Conservation (phyloP, 176 grass and related monocot species). For the Carex parvula region DNA sequence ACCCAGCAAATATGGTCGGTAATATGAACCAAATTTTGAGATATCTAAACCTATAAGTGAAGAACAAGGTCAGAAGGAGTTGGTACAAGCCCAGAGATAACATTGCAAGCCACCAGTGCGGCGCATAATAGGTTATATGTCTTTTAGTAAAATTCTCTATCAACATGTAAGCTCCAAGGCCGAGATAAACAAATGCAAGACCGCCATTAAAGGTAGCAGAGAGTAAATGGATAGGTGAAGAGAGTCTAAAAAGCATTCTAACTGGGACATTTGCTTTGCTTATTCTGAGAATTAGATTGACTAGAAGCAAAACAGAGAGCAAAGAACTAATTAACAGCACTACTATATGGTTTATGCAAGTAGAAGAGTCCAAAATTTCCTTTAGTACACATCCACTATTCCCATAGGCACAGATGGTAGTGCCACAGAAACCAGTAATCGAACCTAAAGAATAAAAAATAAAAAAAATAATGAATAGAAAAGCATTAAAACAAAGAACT, state of each 20-base stretch:
- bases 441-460: conserved; percentile 38
- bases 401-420: conserved; percentile 34
- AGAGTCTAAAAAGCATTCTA: conserved; percentile 19
- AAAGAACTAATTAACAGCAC: not conserved
- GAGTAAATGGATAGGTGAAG: conserved; percentile 24
- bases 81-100: conserved; percentile 44
- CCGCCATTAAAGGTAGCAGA: conserved; percentile 30
- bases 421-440: conserved; percentile 42
- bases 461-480: not conserved
- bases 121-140: conserved; percentile 3
- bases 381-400: conserved; percentile 26
- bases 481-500: not conserved
- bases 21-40: conserved; percentile 38
- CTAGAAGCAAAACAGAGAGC: conserved; percentile 25
- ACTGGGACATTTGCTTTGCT: conserved; percentile 1
- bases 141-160: conserved; percentile 20
- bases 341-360: conserved; percentile 64
- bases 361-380: conserved; percentile 45
- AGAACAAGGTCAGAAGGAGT: conserved; percentile 29
- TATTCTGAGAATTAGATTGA: conserved; percentile 47
- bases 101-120: conserved; percentile 48
- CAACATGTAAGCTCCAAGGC: conserved; percentile 53
- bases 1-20: conserved; percentile 28
- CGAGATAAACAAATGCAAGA: conserved; percentile 54
- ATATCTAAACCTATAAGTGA: conserved; percentile 30